These are phyloP conservation scores for Podospora conica DNA, from an alignment of 495 filamentous ascomycete species.

Conservation along the genomic window DNA sequence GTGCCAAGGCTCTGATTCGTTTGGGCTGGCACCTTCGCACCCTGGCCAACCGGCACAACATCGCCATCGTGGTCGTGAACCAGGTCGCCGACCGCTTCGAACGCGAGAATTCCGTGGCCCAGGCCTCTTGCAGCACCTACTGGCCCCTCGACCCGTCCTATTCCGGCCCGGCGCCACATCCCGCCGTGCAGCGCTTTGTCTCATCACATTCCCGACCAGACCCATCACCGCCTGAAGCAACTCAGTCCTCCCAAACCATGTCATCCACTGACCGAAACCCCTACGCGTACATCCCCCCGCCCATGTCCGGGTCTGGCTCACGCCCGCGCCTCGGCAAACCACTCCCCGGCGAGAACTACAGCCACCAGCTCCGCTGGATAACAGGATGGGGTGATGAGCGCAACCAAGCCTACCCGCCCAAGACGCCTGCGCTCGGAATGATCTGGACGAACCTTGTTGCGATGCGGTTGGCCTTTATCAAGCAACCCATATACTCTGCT, in stretches of 20 bases:
- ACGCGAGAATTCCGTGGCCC: constrained; percentile 12
- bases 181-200: constrained; percentile 8
- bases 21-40: constrained; percentile 71
- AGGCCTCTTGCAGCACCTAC: constrained; percentile 12
- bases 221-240: neutral
- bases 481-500: constrained; percentile 39
- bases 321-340: constrained; percentile 29
- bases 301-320: neutral
- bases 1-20: constrained; percentile 62
- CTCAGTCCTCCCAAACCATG: neutral
- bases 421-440: constrained; percentile 80
- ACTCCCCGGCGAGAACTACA: constrained; percentile 55
- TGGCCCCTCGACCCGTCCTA: neutral
- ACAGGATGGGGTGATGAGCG: constrained; percentile 80
- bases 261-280: neutral
- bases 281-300: neutral
- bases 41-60: constrained; percentile 60
- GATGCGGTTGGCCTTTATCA: constrained; percentile 72
- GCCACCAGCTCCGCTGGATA: constrained; percentile 86
- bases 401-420: constrained; percentile 41
- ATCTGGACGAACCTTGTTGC: constrained; percentile 88
- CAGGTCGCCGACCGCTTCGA: constrained; percentile 91
- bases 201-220: neutral
- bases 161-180: constrained; percentile 18
- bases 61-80: constrained; percentile 88